phyloP scores from a whole-genome alignment of 139 green algal species.

The Auxenochlorella pyrenoidosa region DNA sequence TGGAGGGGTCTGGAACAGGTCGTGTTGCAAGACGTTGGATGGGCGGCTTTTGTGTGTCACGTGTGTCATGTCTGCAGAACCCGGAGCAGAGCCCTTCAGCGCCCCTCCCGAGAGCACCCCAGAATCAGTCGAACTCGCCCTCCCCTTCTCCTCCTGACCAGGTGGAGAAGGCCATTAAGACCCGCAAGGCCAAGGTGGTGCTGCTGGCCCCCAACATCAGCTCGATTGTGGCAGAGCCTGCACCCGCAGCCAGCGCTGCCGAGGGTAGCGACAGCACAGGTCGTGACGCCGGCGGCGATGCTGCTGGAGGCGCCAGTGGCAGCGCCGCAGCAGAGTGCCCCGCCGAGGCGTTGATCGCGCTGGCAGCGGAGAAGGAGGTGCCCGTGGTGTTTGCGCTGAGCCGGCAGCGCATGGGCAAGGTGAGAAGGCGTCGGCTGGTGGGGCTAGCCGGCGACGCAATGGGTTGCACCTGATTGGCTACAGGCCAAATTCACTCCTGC shows the following conservation, averaged over 20 bases:
- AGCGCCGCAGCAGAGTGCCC: background rate
- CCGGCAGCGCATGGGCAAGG: constrained; percentile 49
- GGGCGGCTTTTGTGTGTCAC: too few relatives aligned
- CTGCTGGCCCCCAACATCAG: constrained; percentile 88
- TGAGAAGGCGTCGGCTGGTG: background rate
- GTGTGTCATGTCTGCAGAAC: too few relatives aligned
- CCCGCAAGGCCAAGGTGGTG: constrained; percentile 58
- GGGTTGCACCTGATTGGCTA: too few relatives aligned
- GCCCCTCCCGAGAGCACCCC: too few relatives aligned
- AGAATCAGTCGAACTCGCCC: background rate
- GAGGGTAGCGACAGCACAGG: too few relatives aligned
- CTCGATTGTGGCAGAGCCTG: constrained; percentile 23
- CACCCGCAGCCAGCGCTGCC: background rate
- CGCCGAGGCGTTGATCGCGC: constrained; percentile 3
- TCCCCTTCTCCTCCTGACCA: constrained; percentile 31
- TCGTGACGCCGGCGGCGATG: background rate
- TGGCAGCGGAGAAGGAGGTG: constrained; percentile 18
- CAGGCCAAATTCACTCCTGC: too few relatives aligned
- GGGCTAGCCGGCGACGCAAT: background rate
- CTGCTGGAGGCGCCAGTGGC: background rate
- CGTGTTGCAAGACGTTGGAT: too few relatives aligned
- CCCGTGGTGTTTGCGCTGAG: constrained; percentile 48
- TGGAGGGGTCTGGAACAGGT: too few relatives aligned
- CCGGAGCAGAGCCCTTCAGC: background rate
- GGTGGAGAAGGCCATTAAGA: constrained; percentile 77